Base-by-base conservation (phyloP, 441 rosid species). In the Croton laevigatus region DNA sequence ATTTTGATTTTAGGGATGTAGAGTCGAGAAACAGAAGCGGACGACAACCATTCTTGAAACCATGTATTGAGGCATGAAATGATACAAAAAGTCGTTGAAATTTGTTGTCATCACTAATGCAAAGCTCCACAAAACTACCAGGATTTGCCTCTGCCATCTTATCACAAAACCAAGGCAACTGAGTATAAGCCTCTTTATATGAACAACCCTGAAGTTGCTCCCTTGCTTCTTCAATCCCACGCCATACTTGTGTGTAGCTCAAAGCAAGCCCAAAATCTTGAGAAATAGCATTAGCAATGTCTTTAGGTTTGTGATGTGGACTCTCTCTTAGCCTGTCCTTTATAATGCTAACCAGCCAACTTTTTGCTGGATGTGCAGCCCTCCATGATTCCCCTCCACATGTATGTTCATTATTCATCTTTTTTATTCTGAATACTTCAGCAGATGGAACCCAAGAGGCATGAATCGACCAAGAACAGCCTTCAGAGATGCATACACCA, bases 1-100 rank as follows among this genome's bases (percentile, higher is more conserved):
- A 88, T 81, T 90, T 90, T 67, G 97, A 94, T 81, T 84, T 87
- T 66, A 94, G 68, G 1, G 87, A 74, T 27, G 83, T 84, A 44
- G 94, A 85, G 72, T 91, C 96, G 59, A 94, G 97, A 77, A 91
- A 94, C 76, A 94, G 78, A 80, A 94, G 89, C 0, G 92, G 98
- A 32, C 97, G 84, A 58, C 98, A 94, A 73, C 93, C 96, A 78
- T 75, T 85, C 76, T 82, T 74, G 77, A 91, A 93, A 73, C 98
- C 98, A 61, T 72, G 73, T 62, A 85, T 73, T 53, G 88, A 81
- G 65, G 97, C 89, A 45, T 78, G 81, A 80, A 89, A 89, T 36
- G 89, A 84, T 42, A 94, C 66, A 79, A 91, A 91, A 66, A 94
- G 88, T 59, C 82, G 86, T 73, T 84, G 94, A 75, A 94, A 94